A percentile compares a stretch with the other conserved stretches of the same genome.
phyloP scores from a whole-genome alignment of 345 rosid species.

The Gossypium thurberi region DNA sequence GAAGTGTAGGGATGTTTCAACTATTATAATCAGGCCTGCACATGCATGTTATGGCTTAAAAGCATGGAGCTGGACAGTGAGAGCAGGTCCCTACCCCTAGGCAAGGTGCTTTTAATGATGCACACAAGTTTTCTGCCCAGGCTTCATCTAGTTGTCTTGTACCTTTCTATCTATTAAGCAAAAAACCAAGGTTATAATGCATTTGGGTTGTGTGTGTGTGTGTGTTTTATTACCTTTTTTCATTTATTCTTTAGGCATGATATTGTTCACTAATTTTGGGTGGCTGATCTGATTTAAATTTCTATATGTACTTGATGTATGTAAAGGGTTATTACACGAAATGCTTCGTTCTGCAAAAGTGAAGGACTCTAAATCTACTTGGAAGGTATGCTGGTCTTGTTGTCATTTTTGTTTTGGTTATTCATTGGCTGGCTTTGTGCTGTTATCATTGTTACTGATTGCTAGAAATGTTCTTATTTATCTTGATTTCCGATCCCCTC shows the following conservation, averaged over 20 bases:
- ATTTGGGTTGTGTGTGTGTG: not conserved
- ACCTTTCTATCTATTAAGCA: not conserved
- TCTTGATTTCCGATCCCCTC: slow-evolving; percentile 4
- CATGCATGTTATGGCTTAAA: not conserved
- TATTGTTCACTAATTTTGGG: slow-evolving; percentile 6
- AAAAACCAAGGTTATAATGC: not conserved
- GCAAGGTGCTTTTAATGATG: not conserved
- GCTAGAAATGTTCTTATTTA: not conserved
- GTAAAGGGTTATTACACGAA: slow-evolving; percentile 80
- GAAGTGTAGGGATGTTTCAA: not conserved
- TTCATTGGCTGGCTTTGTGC: not conserved
- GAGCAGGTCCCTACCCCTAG: not conserved
- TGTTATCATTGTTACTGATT: slow-evolving; percentile 1
- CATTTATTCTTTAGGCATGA: not conserved
- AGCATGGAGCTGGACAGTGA: not conserved
- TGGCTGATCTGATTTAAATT: slow-evolving; percentile 8
- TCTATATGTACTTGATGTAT: slow-evolving; percentile 8
- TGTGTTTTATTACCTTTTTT: not conserved
- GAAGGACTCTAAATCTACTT: slow-evolving; percentile 77
- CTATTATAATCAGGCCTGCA: not conserved
- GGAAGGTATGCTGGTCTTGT: slow-evolving; percentile 60
- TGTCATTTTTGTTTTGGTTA: slow-evolving; percentile 2
- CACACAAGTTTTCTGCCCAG: not conserved
- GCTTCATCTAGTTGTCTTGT: not conserved
- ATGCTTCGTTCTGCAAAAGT: slow-evolving; percentile 92